Percentiles rank a stretch among this genome's conserved stretches.
phyloP scores from a whole-genome alignment of 1,284 basidiomycete species.

The Pseudozyma flocculosa region DNA sequence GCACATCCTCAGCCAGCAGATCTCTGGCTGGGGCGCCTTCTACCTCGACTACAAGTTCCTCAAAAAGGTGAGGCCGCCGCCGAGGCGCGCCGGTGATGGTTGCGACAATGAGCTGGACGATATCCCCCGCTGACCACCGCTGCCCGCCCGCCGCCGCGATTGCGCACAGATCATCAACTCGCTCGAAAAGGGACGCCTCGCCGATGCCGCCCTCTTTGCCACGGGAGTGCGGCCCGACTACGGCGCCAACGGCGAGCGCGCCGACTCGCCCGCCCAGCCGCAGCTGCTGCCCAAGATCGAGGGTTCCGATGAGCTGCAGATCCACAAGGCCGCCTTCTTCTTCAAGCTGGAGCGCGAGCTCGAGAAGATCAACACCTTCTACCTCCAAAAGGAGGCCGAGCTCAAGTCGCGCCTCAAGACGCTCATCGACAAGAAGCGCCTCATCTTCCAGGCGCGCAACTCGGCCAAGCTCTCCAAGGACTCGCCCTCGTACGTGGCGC shows the following conservation, averaged over 20 bases:
- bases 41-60: constrained; percentile 98
- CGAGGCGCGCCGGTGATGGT: too few species aligned
- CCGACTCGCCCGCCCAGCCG: constrained; percentile 17
- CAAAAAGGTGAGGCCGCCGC: constrained; percentile 76
- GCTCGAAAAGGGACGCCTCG: constrained; percentile 84
- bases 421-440: constrained; percentile 88
- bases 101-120: too few species aligned
- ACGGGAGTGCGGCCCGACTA: constrained; percentile 71
- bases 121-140: constrained; percentile 6
- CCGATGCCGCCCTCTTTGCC: constrained; percentile 83
- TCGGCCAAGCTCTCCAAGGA: constrained; percentile 46
- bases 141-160: background rate
- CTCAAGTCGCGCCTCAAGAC: constrained; percentile 84
- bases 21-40: constrained; percentile 93
- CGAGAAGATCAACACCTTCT: constrained; percentile 99
- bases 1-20: constrained; percentile 92
- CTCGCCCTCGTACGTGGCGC: constrained; percentile 61
- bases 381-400: constrained; percentile 95
- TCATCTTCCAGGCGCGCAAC: constrained; percentile 34
- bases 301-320: constrained; percentile 59
- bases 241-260: constrained; percentile 11
- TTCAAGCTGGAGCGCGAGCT: constrained; percentile 97
- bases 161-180: constrained; percentile 80
- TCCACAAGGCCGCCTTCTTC: constrained; percentile 97
- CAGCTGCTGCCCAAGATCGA: constrained; percentile 43